A percentile compares a stretch with the other conserved stretches of the same genome.
These are phyloP conservation scores for Truncatella angustata DNA, from an alignment of 2,329 filamentous ascomycete genomes.

Conservation along the genomic window DNA sequence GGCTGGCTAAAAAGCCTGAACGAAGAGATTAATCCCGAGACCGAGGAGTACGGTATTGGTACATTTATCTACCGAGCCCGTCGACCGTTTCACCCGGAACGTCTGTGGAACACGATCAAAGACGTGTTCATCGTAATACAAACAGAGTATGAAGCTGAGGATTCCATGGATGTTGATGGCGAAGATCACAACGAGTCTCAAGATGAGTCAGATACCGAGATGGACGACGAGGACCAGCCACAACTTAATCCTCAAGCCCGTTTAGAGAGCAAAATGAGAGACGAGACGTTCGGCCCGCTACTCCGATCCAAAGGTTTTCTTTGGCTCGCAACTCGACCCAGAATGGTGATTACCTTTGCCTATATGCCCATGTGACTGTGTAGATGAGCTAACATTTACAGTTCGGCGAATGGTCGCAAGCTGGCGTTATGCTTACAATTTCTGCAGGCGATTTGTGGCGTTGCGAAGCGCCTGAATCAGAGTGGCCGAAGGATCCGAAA, in stretches of 20 bases:
- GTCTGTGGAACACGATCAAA: constrained; percentile 43
- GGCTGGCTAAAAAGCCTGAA: constrained; percentile 72
- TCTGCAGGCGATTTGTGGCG: constrained; percentile 58
- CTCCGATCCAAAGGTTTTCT: constrained; percentile 64
- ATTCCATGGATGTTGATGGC: constrained; percentile 30
- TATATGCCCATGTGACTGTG: no score
- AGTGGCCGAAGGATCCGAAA: constrained; percentile 19
- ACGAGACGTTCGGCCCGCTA: constrained; percentile 51
- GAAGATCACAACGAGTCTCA: constrained; percentile 23
- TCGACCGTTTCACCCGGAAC: constrained; percentile 49
- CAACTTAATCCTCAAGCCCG: constrained; percentile 30
- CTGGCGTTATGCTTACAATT: constrained; percentile 62
- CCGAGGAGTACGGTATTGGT: constrained; percentile 69
- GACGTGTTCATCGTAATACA: constrained; percentile 46
- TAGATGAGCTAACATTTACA: constrained; percentile 14
- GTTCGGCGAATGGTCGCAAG: constrained; percentile 62
- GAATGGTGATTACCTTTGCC: constrained; percentile 28
- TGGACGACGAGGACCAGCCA: constrained; percentile 23
- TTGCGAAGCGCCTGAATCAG: constrained; percentile 49
- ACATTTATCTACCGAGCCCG: constrained; percentile 68
- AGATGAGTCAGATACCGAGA: constrained; percentile 19
- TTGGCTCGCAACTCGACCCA: constrained; percentile 57
- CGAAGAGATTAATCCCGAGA: constrained; percentile 59
- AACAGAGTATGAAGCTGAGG: constrained; percentile 24
- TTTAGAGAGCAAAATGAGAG: constrained; percentile 54